Base-by-base conservation (phyloP, 495 filamentous ascomycete genomes). In the Sphaerosporella brunnea region DNA sequence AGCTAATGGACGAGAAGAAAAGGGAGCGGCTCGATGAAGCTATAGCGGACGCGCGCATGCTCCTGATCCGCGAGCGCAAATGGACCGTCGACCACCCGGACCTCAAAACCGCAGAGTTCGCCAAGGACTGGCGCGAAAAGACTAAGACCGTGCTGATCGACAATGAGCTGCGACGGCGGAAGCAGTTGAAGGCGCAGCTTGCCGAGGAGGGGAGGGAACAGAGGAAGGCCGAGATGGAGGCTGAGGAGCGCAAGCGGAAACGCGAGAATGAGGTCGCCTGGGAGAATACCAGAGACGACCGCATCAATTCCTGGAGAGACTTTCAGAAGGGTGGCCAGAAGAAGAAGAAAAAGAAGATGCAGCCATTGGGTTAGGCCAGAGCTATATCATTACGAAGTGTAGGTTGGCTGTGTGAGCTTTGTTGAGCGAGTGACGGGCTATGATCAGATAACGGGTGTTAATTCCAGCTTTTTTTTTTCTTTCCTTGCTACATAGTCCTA, bases 131-230 rank as follows among this genome's bases (percentile, higher is more conserved):
- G 90, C 74, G 79, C 48, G 73, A 84, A 63, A 96, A 94, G 75
- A 83, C 82, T n/a, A 81, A 82, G 50, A 70, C 76, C 51, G 92
- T 99, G 47, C 70, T 99, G 52, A 77, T 95, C 53, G 92, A 99
- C 50, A 86, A 88, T 62, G 92, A 95, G 69, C 70, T 84, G 58
- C 72, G 86, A 24, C 68, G 84, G 38, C 72, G 83, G 49, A 77
- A 83, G 56, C 86, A 93, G 72, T 49, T 84, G 59, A 92, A 94
- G 69, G 92, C 82, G 51, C 82, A 86, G 68, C 75, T 96, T 79
- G 83, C 90, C 62, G 90, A 99, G 67, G 90, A 99, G 63, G 90
- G 90, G 28, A 71, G 92, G 46, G 80, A 92, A 71, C 77, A 92
- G 70, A 74, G 78, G 60, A 82, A 80, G 62, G 77, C 73, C 56